Evolutionary conservation across 495 filamentous ascomycete genomes (phyloP), one percentile per base, ranked within the genome.

Genomic region (Hypoxylon subgilvum): DNA sequence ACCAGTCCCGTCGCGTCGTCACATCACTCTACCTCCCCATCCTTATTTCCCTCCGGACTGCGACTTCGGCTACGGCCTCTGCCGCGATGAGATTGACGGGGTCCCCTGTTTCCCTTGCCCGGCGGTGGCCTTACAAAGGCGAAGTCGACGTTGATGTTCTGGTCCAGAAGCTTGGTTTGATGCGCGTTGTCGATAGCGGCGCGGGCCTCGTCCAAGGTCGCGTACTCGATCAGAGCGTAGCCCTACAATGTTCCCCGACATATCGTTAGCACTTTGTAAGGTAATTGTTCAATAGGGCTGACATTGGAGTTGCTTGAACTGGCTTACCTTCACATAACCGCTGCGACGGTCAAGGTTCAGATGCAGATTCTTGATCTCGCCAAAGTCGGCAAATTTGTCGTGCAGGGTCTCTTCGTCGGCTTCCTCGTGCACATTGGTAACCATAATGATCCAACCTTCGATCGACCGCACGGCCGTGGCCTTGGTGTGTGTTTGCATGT

Each of bases 381-480:
- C 95, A 69, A 86, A 96, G 66, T 99, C 95, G 44, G 88, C 91
- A 74, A 99, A 99, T 63, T 89, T 81, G 69, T 99, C 95, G 47
- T 88, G 91, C 22, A 99, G 74, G 57, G 96, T 91, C 74, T 99
- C 95, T 76, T 99, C 95, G 66, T 86, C 90, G 13, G 95, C 91
- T 74, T 99, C 94, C 71, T 97, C 95, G 73, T 99, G 94, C 32
- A 97, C 91, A 72, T 97, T 97, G 14, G 92, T 96, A 55, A 88
- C 92, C 52, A 97, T 87, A 60, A 99, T 81, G 74, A 99, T 97
- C 94, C 94, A 99, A 61, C 94, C 94, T 72, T 99, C 94, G 71
- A 99, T 97, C 57, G 90, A 96, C 72, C 94, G 91, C 44, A 99
- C 95, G 10, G 93, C 95, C 4, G 89, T 91, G 21, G 93, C 91